These are phyloP conservation scores for Mitragyna speciosa DNA, from an alignment of 257 asterid species.

Conservation along the genomic window DNA sequence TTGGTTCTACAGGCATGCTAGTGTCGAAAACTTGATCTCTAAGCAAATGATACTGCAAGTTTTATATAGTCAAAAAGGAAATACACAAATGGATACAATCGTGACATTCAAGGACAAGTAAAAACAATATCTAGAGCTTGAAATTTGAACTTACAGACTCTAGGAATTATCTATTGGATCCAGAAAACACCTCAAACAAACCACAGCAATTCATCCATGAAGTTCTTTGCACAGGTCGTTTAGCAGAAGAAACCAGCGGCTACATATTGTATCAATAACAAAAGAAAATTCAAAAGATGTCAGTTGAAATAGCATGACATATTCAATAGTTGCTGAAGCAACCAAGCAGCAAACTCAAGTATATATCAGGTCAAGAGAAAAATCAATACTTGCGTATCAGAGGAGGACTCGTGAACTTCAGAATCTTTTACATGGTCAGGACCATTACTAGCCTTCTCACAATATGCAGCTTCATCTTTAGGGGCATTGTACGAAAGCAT, in stretches of 20 bases:
- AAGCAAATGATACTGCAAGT: neutral
- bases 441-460: conserved; percentile 14
- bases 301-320: neutral
- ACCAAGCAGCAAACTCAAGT: neutral
- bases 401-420: conserved; percentile 32
- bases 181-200: conserved; percentile 49
- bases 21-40: neutral
- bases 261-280: conserved; percentile 27
- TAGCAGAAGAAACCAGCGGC: conserved; percentile 39
- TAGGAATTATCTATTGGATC: conserved; percentile 36
- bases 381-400: conserved; percentile 38
- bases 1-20: neutral
- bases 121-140: neutral
- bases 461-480: conserved; percentile 6
- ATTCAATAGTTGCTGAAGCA: conserved; percentile 4
- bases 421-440: conserved; percentile 28
- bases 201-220: conserved; percentile 81
- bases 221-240: conserved; percentile 42
- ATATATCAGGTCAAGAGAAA: conserved; percentile 11
- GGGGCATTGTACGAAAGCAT: conserved; percentile 19
- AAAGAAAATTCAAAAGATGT: conserved; percentile 1
- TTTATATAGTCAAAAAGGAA: neutral
- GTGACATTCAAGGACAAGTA: neutral
- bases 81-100: neutral
- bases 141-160: neutral